Evolutionary conservation across 345 rosid genomes (phyloP).

Genomic region (Salix koriyanagi): DNA sequence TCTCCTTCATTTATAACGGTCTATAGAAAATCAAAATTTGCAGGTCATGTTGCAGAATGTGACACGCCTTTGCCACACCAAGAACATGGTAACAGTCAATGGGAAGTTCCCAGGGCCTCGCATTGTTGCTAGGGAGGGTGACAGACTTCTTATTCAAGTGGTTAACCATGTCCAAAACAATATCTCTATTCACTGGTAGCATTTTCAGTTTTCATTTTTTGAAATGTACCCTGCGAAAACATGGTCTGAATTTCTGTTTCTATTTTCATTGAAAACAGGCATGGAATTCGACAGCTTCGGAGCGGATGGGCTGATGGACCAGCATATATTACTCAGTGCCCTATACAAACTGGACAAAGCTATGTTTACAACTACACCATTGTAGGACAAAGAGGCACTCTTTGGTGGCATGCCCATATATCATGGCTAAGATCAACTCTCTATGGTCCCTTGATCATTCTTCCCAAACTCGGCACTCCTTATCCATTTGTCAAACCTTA

Average conservation of each 20-base stretch:
- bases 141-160: not conserved
- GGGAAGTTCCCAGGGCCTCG: constrained; percentile 10
- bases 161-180: constrained; percentile 18
- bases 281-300: no score
- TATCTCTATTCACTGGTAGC: constrained; percentile 20
- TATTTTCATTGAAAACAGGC: no score
- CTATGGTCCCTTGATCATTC: constrained; percentile 8
- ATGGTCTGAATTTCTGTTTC: not conserved
- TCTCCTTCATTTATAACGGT: not conserved
- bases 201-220: no score
- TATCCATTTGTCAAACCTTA: not conserved
- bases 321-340: no score
- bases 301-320: no score
- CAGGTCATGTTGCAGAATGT: constrained; percentile 9
- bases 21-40: not conserved
- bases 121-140: constrained; percentile 16
- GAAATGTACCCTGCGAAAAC: no score
- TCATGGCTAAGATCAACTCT: constrained; percentile 16
- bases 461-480: constrained; percentile 10
- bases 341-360: no score
- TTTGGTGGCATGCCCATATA: constrained; percentile 16
- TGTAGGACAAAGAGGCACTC: constrained; percentile 9
- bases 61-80: constrained; percentile 18
- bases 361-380: constrained; percentile 10
- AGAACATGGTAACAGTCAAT: constrained; percentile 16